phyloP scores from a whole-genome alignment of 2,329 filamentous ascomycete species.

The Lachnellula suecica region DNA sequence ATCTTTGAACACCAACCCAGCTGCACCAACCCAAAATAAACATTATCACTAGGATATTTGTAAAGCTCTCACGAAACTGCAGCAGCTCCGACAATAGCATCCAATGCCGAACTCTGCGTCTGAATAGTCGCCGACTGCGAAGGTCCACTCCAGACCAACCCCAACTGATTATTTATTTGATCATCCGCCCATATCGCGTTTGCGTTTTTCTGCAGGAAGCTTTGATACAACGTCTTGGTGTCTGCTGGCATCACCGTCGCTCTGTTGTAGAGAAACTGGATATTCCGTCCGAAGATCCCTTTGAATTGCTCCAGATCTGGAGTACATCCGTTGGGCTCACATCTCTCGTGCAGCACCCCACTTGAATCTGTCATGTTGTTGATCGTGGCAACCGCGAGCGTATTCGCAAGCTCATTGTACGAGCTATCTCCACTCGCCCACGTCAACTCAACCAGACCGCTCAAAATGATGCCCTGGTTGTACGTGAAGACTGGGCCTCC shows the following conservation, averaged over 20 bases:
- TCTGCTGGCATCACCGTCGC: slow-evolving; percentile 34
- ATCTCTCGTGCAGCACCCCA: slow-evolving; percentile 52
- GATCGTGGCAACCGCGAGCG: slow-evolving; percentile 56
- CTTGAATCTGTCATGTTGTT: slow-evolving; percentile 41
- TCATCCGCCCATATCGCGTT: slow-evolving; percentile 63
- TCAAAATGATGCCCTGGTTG: slow-evolving; percentile 62
- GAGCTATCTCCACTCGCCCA: slow-evolving; percentile 43
- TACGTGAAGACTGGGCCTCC: slow-evolving; percentile 47
- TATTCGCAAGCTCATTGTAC: slow-evolving; percentile 47
- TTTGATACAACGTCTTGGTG: slow-evolving; percentile 47
- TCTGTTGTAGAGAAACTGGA: slow-evolving; percentile 53
- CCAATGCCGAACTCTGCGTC: slow-evolving; percentile 65
- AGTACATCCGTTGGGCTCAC: slow-evolving; percentile 45
- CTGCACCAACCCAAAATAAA: no score
- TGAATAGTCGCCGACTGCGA: slow-evolving; percentile 52
- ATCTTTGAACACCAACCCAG: not conserved
- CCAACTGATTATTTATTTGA: slow-evolving; percentile 52
- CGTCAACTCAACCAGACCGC: slow-evolving; percentile 55
- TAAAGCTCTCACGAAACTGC: slow-evolving; percentile 15
- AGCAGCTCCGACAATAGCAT: slow-evolving; percentile 62
- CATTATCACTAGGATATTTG: not conserved
- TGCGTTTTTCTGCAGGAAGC: slow-evolving; percentile 61
- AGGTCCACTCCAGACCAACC: slow-evolving; percentile 66
- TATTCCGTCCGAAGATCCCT: slow-evolving; percentile 66
- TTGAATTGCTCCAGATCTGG: slow-evolving; percentile 66